phyloP scores from a whole-genome alignment of 2,329 filamentous ascomycete species.

The Xylariaceae sp. region DNA sequence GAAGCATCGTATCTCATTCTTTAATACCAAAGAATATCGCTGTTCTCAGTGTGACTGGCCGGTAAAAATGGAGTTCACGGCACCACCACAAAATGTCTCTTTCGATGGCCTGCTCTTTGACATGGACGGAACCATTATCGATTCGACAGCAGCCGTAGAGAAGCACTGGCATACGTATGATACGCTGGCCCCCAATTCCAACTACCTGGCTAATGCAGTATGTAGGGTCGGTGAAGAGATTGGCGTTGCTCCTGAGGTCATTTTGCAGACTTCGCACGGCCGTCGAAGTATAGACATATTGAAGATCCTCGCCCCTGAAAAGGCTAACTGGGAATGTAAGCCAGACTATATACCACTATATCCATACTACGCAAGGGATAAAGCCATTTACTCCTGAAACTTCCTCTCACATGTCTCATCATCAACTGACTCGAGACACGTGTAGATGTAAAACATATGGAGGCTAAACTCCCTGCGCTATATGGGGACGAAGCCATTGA shows the following conservation, averaged over 20 bases:
- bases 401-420: constrained; percentile 8
- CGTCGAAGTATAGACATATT: constrained; percentile 84
- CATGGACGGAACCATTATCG: constrained; percentile 81
- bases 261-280: constrained; percentile 88
- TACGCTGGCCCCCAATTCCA: constrained; percentile 1
- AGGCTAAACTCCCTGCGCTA: constrained; percentile 70
- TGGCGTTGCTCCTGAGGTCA: constrained; percentile 76
- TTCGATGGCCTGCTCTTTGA: constrained; percentile 64
- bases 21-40: too few relatives aligned
- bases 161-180: constrained; percentile 72
- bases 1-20: too few relatives aligned
- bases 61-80: constrained; percentile 34
- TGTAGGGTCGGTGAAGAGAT: constrained; percentile 74
- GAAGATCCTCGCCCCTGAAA: constrained; percentile 71
- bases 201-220: constrained; percentile 3
- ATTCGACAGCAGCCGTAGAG: constrained; percentile 71
- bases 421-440: constrained; percentile 7
- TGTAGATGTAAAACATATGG: constrained; percentile 73
- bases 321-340: constrained; percentile 91
- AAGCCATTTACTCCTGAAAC: constrained; percentile 4
- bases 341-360: constrained; percentile 13
- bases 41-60: too few relatives aligned
- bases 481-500: constrained; percentile 77
- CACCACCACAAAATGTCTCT: constrained; percentile 42
- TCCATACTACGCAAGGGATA: constrained; percentile 4